These are phyloP conservation scores for Cochlearia excelsa DNA, from an alignment of 345 rosid genomes.

Conservation along the genomic window DNA sequence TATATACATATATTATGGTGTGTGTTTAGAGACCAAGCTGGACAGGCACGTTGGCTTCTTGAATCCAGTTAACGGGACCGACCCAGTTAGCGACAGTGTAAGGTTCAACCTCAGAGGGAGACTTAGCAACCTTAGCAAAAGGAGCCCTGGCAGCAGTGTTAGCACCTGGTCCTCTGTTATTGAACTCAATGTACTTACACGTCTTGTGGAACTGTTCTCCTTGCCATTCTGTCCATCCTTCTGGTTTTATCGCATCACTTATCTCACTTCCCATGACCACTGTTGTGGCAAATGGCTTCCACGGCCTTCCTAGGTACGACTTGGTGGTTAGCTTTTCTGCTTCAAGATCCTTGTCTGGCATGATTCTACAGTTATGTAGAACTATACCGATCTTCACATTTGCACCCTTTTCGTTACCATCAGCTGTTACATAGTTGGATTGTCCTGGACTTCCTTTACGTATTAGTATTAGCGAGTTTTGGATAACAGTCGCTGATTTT, in stretches of 20 bases:
- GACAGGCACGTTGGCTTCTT: constrained; percentile 40
- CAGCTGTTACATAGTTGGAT: background rate
- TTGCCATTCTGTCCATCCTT: background rate
- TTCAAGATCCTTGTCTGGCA: background rate
- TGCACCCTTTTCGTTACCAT: background rate
- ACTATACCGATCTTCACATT: background rate
- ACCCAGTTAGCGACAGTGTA: constrained; percentile 47
- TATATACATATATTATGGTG: too few relatives aligned
- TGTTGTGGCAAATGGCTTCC: background rate
- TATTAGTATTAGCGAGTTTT: background rate
- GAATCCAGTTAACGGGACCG: constrained; percentile 43
- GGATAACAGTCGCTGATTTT: background rate
- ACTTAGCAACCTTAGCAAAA: constrained; percentile 33
- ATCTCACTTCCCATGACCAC: background rate
- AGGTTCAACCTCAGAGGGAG: constrained; percentile 38
- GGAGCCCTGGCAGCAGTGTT: background rate
- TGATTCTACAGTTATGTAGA: background rate
- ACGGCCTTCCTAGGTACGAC: background rate
- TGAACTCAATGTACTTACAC: background rate
- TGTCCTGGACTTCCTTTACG: background rate
- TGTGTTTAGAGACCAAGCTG: constrained; percentile 26
- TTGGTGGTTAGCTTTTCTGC: background rate
- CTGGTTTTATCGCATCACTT: background rate
- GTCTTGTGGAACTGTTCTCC: background rate
- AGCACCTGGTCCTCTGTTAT: background rate